Conservation (phyloP, 192 early-diverging fungal species). For the Linnemannia exigua region DNA sequence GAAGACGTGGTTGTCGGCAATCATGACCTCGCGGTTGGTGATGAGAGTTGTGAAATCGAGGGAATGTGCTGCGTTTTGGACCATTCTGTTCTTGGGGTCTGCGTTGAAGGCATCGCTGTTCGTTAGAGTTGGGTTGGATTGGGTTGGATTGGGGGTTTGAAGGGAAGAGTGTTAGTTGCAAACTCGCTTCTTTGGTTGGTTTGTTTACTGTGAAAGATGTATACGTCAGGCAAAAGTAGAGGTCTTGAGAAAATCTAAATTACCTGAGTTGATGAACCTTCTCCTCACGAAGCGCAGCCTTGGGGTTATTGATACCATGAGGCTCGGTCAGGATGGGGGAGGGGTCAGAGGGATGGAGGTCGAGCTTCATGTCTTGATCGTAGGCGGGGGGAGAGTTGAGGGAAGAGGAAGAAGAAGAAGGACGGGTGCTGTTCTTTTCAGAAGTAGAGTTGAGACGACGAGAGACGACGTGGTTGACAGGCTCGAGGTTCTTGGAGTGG, state of each 20-base stretch:
- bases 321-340: conserved; percentile 43
- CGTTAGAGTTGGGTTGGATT: not conserved
- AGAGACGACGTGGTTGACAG: conserved; percentile 21
- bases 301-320: conserved; percentile 32
- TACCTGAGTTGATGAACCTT: conserved; percentile 35
- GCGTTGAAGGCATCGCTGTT: conserved; percentile 62
- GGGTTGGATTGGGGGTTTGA: not conserved
- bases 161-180: not conserved
- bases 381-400: conserved; percentile 30
- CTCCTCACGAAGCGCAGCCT: conserved; percentile 38
- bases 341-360: conserved; percentile 10
- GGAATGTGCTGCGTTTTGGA: conserved; percentile 73
- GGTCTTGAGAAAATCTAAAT: not conserved
- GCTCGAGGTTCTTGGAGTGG: conserved; percentile 44
- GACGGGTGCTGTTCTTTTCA: not conserved
- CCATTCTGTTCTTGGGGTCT: conserved; percentile 78
- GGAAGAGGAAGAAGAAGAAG: conserved; percentile 8
- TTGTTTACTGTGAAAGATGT: too few species aligned
- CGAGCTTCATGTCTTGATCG: conserved; percentile 47
- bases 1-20: conserved; percentile 69
- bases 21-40: conserved; percentile 68
- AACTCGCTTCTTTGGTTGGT: too few species aligned
- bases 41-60: conserved; percentile 71
- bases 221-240: not conserved
- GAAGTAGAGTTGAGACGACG: not conserved